Percentiles rank a stretch among this genome's conserved stretches.
These are phyloP conservation scores for Rhizopogon roseolus DNA, from an alignment of 768 basidiomycete genomes.

Conservation along the genomic window DNA sequence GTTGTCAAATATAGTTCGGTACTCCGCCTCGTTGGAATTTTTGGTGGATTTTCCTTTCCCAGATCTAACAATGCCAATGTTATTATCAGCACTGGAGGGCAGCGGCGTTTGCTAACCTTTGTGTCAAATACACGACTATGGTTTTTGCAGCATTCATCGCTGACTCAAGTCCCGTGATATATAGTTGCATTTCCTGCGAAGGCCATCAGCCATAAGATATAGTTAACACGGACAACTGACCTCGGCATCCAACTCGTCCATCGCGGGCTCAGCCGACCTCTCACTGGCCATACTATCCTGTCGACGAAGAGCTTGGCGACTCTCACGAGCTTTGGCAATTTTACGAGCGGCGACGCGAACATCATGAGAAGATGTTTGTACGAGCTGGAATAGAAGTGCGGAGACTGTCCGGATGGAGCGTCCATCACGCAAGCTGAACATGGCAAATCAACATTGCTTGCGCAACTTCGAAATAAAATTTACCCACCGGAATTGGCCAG, in stretches of 20 bases:
- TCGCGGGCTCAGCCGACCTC: slow-evolving; percentile 43
- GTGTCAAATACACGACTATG: slow-evolving; percentile 73
- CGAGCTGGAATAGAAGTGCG: slow-evolving; percentile 89
- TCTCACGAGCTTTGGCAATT: slow-evolving; percentile 59
- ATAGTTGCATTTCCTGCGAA: slow-evolving; percentile 63
- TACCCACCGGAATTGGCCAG: slow-evolving; percentile 80
- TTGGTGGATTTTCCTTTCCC: slow-evolving; percentile 87
- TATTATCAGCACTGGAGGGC: slow-evolving; percentile 6
- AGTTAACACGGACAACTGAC: slow-evolving; percentile 25
- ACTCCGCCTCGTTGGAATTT: slow-evolving; percentile 91
- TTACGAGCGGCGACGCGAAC: slow-evolving; percentile 66
- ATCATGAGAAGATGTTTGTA: slow-evolving; percentile 91
- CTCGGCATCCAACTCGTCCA: slow-evolving; percentile 68
- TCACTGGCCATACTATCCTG: slow-evolving; percentile 56
- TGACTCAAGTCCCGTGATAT: slow-evolving; percentile 69
- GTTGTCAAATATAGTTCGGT: slow-evolving; percentile 88
- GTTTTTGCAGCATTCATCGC: slow-evolving; percentile 83
- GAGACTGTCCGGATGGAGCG: slow-evolving; percentile 91
- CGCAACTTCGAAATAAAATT: background rate
- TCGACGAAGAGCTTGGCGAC: slow-evolving; percentile 52
- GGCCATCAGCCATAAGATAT: background rate
- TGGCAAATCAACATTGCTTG: background rate
- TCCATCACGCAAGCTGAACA: slow-evolving; percentile 78
- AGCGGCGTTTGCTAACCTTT: slow-evolving; percentile 35
- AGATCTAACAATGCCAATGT: slow-evolving; percentile 42